Evolutionary conservation across 208 protist species (phyloP), one percentile per base, ranked within the genome.

Genomic region (Leishmania gerbilli): DNA sequence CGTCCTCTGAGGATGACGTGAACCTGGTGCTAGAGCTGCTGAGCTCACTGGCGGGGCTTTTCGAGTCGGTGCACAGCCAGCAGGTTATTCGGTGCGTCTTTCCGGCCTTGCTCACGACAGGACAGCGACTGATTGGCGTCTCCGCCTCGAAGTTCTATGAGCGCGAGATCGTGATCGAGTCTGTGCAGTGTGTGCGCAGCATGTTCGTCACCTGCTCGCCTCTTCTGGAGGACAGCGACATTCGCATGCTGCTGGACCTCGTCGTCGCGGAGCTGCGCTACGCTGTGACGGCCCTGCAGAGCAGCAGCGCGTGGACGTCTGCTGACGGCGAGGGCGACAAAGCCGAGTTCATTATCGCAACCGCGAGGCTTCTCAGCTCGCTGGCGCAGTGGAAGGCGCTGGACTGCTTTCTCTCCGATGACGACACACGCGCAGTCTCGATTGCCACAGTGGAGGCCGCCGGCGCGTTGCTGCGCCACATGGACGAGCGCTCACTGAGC

Each of bases 331-430:
- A 93, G 68, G 82, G 76, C 9, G 91, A 95, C 80, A 88, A 88
- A 69, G 80, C 84, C 19, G 76, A 86, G 72, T 87, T 95, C 37
- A 81, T 95, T 64, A 77, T 89, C 24, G 40, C 79, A 31, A 51
- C 89, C n/a, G 88, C 88, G 47, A 79, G 82, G 65, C 84, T 97
- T 64, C 69, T 95, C 9, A 84, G 79, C 76, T 81, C 90, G 27
- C 62, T 95, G 67, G 86, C 89, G 74, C 88, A 92, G 75, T 97
- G 94, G 94, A 90, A 87, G 47, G 81, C 82, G 64, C 78, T 95
- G 72, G 92, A 95, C 77, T 94, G 88, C 85, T 93, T 90, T 49
- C 79, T 95, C 67, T 80, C 89, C 2, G 85, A 88, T 31, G 84
- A 92, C 15, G 87, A 89, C 19, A 82, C 86, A 7, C 69, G 75